Evolutionary conservation across 2,329 filamentous ascomycete species (phyloP), one percentile per base, ranked within the genome.

Genomic region (Onygenales sp.): DNA sequence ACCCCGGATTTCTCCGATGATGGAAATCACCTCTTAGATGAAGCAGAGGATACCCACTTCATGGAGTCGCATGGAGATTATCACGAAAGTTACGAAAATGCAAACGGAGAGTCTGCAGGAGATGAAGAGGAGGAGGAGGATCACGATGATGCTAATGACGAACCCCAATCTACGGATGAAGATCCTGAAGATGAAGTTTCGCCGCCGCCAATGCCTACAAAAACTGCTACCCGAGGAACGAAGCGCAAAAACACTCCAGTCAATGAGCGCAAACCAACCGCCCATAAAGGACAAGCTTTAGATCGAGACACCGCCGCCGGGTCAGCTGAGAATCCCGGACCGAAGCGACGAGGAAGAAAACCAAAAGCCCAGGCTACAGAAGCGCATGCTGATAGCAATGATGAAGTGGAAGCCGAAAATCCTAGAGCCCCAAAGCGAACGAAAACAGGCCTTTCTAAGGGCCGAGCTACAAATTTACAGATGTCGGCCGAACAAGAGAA

Each of bases 1-100:
- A 52, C 65, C 38, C 56, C 59, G 21, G 62, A 66, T 35, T 67
- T 69, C 53, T 71, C 70, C 9, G 68, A 73, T 49, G 70, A 72
- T 52, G 59, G 59, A 35, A 64, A 64, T 46, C 56, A 61, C 43
- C 56, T 64, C 21, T 52, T 62, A 7, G 60, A 64, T 17, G 66
- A 70, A 27, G 70, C 69, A 44, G 69, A 71, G 47, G 63, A 59
- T 10, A 59, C 65, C 52, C 55, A 59, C 8, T 64, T 67, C 52
- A 58, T 59, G 21, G 59, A 65, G 11, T 52, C 57, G 31, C 60
- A 62, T 32, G 56, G 63, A 43, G 58, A 65, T 45, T 64, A 63
- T 39, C 60, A 58, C 14, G 62, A 64, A 52, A 61, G 55, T 36
- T 59, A 65, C 38, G 59, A 60, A 45, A 60, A 56, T 46, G 55